Base-by-base conservation (phyloP, 352 stramenopile species). In the Globisporangium cystogenes region DNA sequence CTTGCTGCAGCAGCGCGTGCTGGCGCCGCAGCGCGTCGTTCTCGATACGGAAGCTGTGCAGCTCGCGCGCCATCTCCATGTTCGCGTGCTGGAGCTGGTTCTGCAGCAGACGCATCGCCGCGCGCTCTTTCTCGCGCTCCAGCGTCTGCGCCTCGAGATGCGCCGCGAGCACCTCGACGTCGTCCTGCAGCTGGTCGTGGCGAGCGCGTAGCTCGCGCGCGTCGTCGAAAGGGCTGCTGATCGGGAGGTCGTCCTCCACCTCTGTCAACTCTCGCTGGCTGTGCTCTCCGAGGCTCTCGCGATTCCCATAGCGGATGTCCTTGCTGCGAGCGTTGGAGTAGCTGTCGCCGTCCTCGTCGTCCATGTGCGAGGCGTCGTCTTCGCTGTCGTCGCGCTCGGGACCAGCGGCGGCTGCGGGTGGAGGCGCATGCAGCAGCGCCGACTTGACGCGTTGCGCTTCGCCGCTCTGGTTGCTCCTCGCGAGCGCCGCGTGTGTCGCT, bases 101-200 rank as follows among this genome's bases (percentile, higher is more conserved):
- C 24, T 67, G 27, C 23, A 53, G 26, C 21, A 47, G 27, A 1
- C 49, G 40, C 49, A 55, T 55, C 24, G 37, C 49, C 0, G 15
- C 65, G 11, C 60, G 65, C 36, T 81, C 68, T 33, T 48, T 51
- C 40, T 72, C 33, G 18, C 62, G 50, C 27, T 51, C 48, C 43
- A 50, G 54, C 21, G 66, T 67, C 35, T 82, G 72, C 20, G 62
- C 57, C 43, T 88, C 70, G 43, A 85, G 52, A 35, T 88, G 77
- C 7, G 65, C 60, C 14, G 67, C 77, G 11, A 88, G 62, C 26
- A 86, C 69, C 36, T 82, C 66, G 1, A 88, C 47, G 52, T 88
- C 74, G 43, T 75, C 64, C 54, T 76, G 66, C 2, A 88, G 68
- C 56, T 86, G 72, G n/a, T 55, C 48, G 45, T 54, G 69, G 4